Conservation (phyloP, 73 alveolate genomes). For the Uronychia setigera region DNA sequence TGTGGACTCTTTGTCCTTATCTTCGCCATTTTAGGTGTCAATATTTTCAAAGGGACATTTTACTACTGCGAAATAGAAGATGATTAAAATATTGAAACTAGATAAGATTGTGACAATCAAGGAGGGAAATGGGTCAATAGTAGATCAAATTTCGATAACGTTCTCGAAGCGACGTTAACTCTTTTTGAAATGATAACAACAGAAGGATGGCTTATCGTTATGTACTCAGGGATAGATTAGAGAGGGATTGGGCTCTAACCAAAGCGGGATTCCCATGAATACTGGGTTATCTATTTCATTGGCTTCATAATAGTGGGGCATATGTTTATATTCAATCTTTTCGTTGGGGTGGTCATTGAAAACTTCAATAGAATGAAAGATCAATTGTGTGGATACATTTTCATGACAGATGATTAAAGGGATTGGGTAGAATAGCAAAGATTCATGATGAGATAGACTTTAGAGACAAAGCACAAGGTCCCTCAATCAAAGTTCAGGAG, state of each 20-base stretch:
- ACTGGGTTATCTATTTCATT: conserved; percentile 16
- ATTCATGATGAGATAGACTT: not conserved
- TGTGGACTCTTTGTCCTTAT: conserved; percentile 29
- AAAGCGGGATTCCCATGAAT: not conserved
- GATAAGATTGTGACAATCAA: conserved; percentile 19
- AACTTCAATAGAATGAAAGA: conserved; percentile 39
- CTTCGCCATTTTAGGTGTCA: conserved; percentile 51
- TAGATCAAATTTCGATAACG: conserved; percentile 41
- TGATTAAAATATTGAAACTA: not conserved
- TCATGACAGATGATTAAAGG: conserved; percentile 12
- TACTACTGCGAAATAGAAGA: conserved; percentile 3
- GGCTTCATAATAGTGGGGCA: conserved; percentile 35
- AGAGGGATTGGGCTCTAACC: conserved; percentile 38
- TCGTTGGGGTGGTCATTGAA: conserved; percentile 40
- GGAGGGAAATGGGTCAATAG: conserved; percentile 43
- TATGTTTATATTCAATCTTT: conserved; percentile 36
- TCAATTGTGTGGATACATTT: conserved; percentile 1
- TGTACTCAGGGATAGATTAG: conserved; percentile 43
- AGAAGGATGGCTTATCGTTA: conserved; percentile 44
- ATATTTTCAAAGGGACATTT: conserved; percentile 28
- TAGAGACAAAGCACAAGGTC: not conserved
- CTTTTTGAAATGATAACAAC: conserved; percentile 42
- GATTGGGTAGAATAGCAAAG: conserved; percentile 40
- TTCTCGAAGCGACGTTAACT: conserved; percentile 20
- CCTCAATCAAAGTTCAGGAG: not conserved